phyloP scores from a whole-genome alignment of 805 yeast species.

The Wickerhamomyces xylosicus region DNA sequence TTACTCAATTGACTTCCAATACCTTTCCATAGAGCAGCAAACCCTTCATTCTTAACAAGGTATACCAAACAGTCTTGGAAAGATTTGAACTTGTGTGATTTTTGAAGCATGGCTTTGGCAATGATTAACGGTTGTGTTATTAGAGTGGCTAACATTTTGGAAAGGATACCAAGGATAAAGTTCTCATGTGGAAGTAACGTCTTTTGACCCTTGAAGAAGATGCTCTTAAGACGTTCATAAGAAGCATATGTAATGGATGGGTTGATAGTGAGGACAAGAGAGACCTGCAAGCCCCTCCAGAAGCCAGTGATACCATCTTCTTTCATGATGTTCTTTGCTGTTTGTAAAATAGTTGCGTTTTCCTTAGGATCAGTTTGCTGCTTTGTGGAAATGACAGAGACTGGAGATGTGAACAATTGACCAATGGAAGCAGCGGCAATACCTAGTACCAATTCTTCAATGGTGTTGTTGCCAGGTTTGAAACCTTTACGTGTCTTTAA shows the following conservation, averaged over 20 bases:
- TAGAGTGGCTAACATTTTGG: slow-evolving; percentile 72
- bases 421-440: slow-evolving; percentile 78
- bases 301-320: slow-evolving; percentile 64
- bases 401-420: slow-evolving; percentile 74
- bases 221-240: slow-evolving; percentile 53
- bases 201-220: slow-evolving; percentile 25
- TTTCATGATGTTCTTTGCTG: slow-evolving; percentile 40
- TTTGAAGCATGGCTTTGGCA: slow-evolving; percentile 74
- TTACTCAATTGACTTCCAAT: slow-evolving; percentile 69
- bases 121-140: slow-evolving; percentile 80
- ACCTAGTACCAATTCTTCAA: slow-evolving; percentile 63
- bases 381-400: slow-evolving; percentile 59
- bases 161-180: slow-evolving; percentile 66
- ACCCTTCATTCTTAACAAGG: slow-evolving; percentile 54
- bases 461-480: slow-evolving; percentile 30
- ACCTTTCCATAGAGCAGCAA: slow-evolving; percentile 67
- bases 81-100: slow-evolving; percentile 33
- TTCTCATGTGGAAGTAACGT: slow-evolving; percentile 51
- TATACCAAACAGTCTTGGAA: slow-evolving; percentile 56
- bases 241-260: slow-evolving; percentile 85
- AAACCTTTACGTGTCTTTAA: not conserved
- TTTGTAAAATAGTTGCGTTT: slow-evolving; percentile 24
- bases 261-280: slow-evolving; percentile 65
- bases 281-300: slow-evolving; percentile 80
- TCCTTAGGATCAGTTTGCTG: slow-evolving; percentile 41